These are phyloP conservation scores for Diddensiella santjacobensis DNA, from an alignment of 805 yeast genomes.

Conservation along the genomic window DNA sequence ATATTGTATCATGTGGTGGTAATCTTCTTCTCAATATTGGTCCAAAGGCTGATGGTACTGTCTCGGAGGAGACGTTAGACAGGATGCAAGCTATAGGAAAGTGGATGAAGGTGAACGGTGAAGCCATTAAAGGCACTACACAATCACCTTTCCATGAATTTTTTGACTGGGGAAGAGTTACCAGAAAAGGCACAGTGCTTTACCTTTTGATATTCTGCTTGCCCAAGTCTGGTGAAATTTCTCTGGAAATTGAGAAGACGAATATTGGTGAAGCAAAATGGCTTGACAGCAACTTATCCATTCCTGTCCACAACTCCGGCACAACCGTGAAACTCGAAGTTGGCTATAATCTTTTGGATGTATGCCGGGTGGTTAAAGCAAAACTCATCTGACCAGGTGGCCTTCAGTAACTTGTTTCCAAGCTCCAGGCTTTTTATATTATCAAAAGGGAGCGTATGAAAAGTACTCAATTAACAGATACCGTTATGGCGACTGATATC, in stretches of 20 bases:
- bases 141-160: slow-evolving; percentile 2
- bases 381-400: no score
- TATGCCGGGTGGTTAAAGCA: neutral
- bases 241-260: neutral
- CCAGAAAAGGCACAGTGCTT: neutral
- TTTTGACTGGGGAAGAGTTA: neutral
- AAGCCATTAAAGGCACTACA: slow-evolving; percentile 7
- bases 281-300: neutral
- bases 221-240: neutral
- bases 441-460: no score
- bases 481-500: no score
- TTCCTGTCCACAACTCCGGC: no score
- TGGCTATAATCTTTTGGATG: neutral
- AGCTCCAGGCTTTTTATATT: no score
- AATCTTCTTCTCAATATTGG: slow-evolving; percentile 21
- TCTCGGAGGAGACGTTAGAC: slow-evolving; percentile 6
- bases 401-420: no score
- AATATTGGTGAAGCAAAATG: neutral
- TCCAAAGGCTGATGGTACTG: slow-evolving; percentile 19
- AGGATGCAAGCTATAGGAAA: slow-evolving; percentile 12
- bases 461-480: no score
- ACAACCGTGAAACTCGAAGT: neutral
- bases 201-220: neutral
- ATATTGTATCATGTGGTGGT: slow-evolving; percentile 17
- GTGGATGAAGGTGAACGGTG: slow-evolving; percentile 15